phyloP scores from a whole-genome alignment of 768 basidiomycete genomes.

The Tricholoma bakamatsutake region DNA sequence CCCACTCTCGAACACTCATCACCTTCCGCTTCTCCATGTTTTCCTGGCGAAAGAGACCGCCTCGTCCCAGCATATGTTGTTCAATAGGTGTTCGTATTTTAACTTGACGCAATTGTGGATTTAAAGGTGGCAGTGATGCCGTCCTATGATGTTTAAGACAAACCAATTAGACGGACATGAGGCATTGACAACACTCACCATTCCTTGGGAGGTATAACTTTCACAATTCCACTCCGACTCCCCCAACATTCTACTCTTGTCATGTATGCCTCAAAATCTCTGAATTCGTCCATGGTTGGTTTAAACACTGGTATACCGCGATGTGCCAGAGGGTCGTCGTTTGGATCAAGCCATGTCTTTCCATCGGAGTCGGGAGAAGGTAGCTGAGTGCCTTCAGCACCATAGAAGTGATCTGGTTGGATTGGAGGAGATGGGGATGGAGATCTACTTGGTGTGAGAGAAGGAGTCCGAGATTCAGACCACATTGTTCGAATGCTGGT shows the following conservation, averaged over 20 bases:
- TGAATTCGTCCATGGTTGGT: slow-evolving; percentile 88
- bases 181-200: slow-evolving; percentile 52
- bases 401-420: slow-evolving; percentile 85
- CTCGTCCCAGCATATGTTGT: slow-evolving; percentile 84
- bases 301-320: slow-evolving; percentile 96
- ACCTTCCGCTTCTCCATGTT: slow-evolving; percentile 84
- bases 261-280: slow-evolving; percentile 90
- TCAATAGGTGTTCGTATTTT: slow-evolving; percentile 89
- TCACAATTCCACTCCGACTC: slow-evolving; percentile 84
- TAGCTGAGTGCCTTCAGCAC: slow-evolving; percentile 39
- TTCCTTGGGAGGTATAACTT: slow-evolving; percentile 92
- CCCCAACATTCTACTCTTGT: slow-evolving; percentile 88
- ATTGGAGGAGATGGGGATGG: slow-evolving; percentile 47
- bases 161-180: slow-evolving; percentile 15
- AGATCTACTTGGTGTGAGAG: slow-evolving; percentile 46
- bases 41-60: slow-evolving; percentile 83
- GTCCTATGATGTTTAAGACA: slow-evolving; percentile 39
- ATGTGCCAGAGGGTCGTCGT: slow-evolving; percentile 72
- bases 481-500: slow-evolving; percentile 21
- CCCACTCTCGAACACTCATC: slow-evolving; percentile 87
- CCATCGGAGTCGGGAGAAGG: slow-evolving; percentile 62
- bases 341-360: slow-evolving; percentile 66
- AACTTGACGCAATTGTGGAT: slow-evolving; percentile 63
- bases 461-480: slow-evolving; percentile 31
- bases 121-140: slow-evolving; percentile 64